phyloP scores from a whole-genome alignment of 2,329 filamentous ascomycete genomes.

The Microdochium trichocladiopsis region DNA sequence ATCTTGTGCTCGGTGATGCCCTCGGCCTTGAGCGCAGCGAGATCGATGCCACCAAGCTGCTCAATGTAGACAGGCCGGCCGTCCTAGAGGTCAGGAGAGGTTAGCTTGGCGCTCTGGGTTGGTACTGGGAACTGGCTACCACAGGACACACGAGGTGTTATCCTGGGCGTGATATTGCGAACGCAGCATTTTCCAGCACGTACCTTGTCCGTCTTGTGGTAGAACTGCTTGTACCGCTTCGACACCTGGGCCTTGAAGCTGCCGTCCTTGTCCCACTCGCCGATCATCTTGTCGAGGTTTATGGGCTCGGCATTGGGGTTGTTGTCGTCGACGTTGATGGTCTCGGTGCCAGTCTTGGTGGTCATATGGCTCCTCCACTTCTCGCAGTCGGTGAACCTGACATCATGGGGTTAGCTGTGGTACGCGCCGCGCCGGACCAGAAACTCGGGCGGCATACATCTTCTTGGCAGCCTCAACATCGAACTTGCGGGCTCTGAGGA shows the following conservation, averaged over 20 bases:
- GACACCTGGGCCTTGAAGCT: slow-evolving; percentile 70
- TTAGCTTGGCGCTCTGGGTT: too few species aligned
- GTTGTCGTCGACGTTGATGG: slow-evolving; percentile 72
- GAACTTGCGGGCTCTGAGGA: slow-evolving; percentile 92
- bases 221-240: slow-evolving; percentile 96
- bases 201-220: slow-evolving; percentile 92
- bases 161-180: slow-evolving; percentile 26
- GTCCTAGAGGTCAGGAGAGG: slow-evolving; percentile 49
- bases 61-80: slow-evolving; percentile 97
- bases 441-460: slow-evolving; percentile 57
- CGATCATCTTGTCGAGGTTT: slow-evolving; percentile 61
- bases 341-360: not conserved
- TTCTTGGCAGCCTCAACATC: slow-evolving; percentile 75
- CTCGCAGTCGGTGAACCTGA: slow-evolving; percentile 85
- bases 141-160: not conserved
- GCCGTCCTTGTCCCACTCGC: slow-evolving; percentile 57
- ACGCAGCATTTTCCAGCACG: slow-evolving; percentile 1
- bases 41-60: slow-evolving; percentile 87
- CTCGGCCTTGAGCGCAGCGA: slow-evolving; percentile 85
- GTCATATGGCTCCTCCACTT: slow-evolving; percentile 71
- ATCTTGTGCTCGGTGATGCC: slow-evolving; percentile 81
- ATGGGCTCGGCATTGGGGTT: slow-evolving; percentile 18
- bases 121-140: too few species aligned
- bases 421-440: not conserved
- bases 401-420: slow-evolving; percentile 1